Evolutionary conservation across 106 monocot species (phyloP), one percentile per base, ranked within the genome.

Genomic region (Dendrobium chrysotoxum): DNA sequence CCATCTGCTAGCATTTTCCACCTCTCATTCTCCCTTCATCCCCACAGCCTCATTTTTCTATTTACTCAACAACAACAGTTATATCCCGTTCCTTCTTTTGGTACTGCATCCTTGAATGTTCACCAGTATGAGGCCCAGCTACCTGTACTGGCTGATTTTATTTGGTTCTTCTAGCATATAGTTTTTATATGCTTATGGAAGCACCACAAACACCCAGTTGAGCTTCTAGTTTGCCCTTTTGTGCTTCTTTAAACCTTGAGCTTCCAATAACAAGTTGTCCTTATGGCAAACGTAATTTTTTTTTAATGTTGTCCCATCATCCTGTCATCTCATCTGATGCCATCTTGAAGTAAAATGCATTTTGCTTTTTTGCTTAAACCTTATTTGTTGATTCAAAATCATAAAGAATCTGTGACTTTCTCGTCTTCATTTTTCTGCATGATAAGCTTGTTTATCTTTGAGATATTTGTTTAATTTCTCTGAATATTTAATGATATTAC

Each of bases 281-380:
- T 67, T 67, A 25, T 21, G 28, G 70, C 2, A 70, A 31, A 35
- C 35, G 11, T 31, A 35, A 64, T 23, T 26, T 26, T 70, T 66
- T 66, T 12, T 23, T 66, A 55, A 61, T 61, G n/a, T 8, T 61
- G 61, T 61, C 3, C n/a, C 11, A 30, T 67, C 1, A 68, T 31
- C 1, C 28, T 35, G 5, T 70, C 31, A 70, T 70, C 70, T 74
- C n/a, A n/a, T 74, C 10, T 74, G 20, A 74, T 74, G 40, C 7
- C 39, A 41, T 74, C 40, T 74, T 74, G 74, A 74, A 74, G 74
- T 12, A 35, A 70, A 35, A n/a, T 40, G 74, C 74, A 40, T 8
- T 16, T 38, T 71, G 35, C 9, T 74, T 40, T 39, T 4, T 74
- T 40, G 9, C 39, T 18, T 23, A 40, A 74, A 50, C 26, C 53